phyloP scores from a whole-genome alignment of 2,329 filamentous ascomycete genomes.

The Rhytidhysteron rufulum region DNA sequence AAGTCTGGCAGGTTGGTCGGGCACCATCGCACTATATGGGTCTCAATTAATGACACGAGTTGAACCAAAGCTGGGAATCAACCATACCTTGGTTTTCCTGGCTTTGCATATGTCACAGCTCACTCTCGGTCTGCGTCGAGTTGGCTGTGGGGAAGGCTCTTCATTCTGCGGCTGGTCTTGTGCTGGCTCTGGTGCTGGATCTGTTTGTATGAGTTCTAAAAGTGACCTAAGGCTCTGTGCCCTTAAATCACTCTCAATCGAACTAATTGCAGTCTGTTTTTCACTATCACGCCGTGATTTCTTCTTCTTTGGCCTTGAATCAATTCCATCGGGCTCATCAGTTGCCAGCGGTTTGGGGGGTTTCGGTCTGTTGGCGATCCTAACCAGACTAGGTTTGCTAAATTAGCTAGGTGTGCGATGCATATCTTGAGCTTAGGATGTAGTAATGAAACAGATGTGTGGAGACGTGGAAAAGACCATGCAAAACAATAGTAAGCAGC shows the following conservation, averaged over 20 bases:
- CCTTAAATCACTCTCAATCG: conserved; percentile 34
- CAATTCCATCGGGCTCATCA: not conserved
- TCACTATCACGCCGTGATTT: conserved; percentile 15
- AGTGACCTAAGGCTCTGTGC: conserved; percentile 34
- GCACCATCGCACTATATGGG: conserved; percentile 29
- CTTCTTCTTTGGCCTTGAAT: conserved; percentile 17
- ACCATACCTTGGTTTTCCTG: conserved; percentile 34
- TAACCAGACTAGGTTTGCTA: conserved; percentile 12
- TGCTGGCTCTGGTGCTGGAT: conserved; percentile 10
- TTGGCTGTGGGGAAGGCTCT: conserved; percentile 1
- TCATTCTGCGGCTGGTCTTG: conserved; percentile 4
- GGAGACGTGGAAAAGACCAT: no score
- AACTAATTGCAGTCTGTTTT: conserved; percentile 25
- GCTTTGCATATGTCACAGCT: conserved; percentile 34
- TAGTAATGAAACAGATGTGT: no score
- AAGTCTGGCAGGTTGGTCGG: conserved; percentile 31
- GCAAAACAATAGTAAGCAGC: no score
- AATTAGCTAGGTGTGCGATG: not conserved
- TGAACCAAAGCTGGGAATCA: no score
- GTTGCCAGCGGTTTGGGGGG: conserved; percentile 13
- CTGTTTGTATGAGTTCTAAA: conserved; percentile 31
- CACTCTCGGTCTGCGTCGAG: conserved; percentile 22
- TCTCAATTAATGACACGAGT: no score
- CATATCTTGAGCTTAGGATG: not conserved
- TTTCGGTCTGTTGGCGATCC: conserved; percentile 21